Evolutionary conservation across 139 green algal genomes (phyloP), one percentile per base, ranked within the genome.

Genomic region (Haematococcus sp.): DNA sequence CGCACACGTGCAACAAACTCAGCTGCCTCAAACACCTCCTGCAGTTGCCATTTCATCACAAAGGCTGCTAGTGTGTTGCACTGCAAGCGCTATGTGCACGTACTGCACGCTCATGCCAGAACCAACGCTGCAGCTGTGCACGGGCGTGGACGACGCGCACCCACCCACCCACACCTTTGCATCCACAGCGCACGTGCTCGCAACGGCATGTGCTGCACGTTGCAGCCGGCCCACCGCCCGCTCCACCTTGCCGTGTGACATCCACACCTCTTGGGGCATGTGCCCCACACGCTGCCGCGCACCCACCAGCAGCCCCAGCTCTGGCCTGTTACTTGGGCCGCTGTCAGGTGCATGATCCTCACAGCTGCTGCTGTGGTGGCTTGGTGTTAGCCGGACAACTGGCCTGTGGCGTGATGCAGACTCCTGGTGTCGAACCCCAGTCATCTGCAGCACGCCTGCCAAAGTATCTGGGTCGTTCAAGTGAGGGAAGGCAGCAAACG

Each of bases 1-100:
- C 63, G 34, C 63, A 70, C 63, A 19, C 63, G 63, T 23, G 52
- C 63, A 2, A 70, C 63, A 58, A 70, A 70, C 63, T 70, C 63
- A 35, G 23, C 34, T 16, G 63, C 35, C 35, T 70, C 63, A 40
- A 70, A 40, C 22, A 58, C 63, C 35, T 70, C 63, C 63, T 70
- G 40, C 40, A 49, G 52, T 27, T 4, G 15, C 9, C 52, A 20
- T 61, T 61, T 13, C 20, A 61, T 55, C 13, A 55, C 16, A 23
- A 55, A 55, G 46, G 46, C 16, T 23, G 46, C 15, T 16, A 55
- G 16, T 55, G 16, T 55, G 15, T 13, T 13, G 15, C 46, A 55
- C 15, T 16, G 46, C 46, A 13, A 55, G 46, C 15, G 13, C 13
- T 28, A 4, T 61, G 52, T 61, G 23, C 52, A 61, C 52, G 22